phyloP scores from a whole-genome alignment of 129 eudicot genomes.

The Artemisia annua region DNA sequence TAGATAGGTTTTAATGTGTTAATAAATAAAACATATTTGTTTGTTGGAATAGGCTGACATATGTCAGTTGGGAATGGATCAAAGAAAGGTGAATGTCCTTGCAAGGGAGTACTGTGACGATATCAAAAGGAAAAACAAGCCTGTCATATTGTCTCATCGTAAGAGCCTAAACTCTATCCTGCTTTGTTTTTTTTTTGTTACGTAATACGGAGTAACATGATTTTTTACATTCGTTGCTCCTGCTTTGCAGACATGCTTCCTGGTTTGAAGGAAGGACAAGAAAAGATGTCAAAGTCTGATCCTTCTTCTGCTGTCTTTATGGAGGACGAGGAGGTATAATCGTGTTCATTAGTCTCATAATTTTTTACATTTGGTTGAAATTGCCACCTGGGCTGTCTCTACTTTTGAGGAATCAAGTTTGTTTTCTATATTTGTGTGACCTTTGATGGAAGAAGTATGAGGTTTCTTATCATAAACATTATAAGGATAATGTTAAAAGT shows the following conservation, averaged over 20 bases:
- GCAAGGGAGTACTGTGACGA: no score
- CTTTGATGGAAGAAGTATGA: no score
- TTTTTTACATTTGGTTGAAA: no score
- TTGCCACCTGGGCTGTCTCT: no score
- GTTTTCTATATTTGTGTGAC: no score
- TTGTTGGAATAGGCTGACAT: no score
- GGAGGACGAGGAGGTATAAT: slow-evolving; percentile 67
- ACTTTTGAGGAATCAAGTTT: no score
- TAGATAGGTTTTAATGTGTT: not conserved
- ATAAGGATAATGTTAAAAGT: not conserved
- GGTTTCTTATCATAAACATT: no score
- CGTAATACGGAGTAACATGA: not conserved
- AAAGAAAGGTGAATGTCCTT: no score
- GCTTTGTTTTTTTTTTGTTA: not conserved
- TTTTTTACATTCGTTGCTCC: not conserved
- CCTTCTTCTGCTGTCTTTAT: slow-evolving; percentile 52
- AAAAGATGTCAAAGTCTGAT: slow-evolving; percentile 70
- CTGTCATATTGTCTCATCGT: slow-evolving; percentile 56
- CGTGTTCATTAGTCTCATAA: no score
- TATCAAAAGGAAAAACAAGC: slow-evolving; percentile 65
- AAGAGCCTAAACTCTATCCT: slow-evolving; percentile 18
- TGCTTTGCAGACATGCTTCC: slow-evolving; percentile 61
- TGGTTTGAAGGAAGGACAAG: slow-evolving; percentile 65
- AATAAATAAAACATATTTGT: not conserved
- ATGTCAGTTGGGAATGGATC: slow-evolving; percentile 6